phyloP scores from a whole-genome alignment of 1,139 yeast genomes.

The Candida glucosophila region DNA sequence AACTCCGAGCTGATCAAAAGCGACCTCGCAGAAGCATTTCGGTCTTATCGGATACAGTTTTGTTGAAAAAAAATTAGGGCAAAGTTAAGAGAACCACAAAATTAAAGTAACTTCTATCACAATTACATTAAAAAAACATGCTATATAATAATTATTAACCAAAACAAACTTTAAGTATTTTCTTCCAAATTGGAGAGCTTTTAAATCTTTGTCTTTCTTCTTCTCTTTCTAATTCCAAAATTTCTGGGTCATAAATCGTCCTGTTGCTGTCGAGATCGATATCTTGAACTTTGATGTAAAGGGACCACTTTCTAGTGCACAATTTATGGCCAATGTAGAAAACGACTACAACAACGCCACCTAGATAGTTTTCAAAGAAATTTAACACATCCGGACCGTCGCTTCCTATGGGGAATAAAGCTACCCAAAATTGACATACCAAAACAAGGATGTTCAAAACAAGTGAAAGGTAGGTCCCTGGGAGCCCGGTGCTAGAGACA shows the following conservation, averaged over 20 bases:
- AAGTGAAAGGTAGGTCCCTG: slow-evolving; percentile 8
- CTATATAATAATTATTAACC: no score
- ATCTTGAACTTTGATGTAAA: slow-evolving; percentile 21
- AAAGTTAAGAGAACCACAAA: no score
- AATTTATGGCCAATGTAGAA: slow-evolving; percentile 18
- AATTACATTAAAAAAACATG: no score
- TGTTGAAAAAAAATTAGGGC: no score
- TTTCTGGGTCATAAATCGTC: slow-evolving; percentile 30
- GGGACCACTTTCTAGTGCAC: slow-evolving; percentile 23
- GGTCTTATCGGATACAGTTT: no score
- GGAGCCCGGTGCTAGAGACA: slow-evolving; percentile 6
- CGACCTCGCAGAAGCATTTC: no score
- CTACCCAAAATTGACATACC: slow-evolving; percentile 12
- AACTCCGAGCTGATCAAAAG: no score
- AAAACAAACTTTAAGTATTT: no score
- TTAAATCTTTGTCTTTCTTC: slow-evolving; percentile 22
- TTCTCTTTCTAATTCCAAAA: slow-evolving; percentile 26
- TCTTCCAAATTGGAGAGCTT: slow-evolving; percentile 17
- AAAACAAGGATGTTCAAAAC: slow-evolving; percentile 6
- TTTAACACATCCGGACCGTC: slow-evolving; percentile 9
- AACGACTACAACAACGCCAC: slow-evolving; percentile 14
- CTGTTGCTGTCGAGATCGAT: slow-evolving; percentile 28
- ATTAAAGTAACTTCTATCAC: no score
- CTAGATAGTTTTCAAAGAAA: slow-evolving; percentile 18
- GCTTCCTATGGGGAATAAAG: slow-evolving; percentile 13